Evolutionary conservation across 2,329 filamentous ascomycete genomes (phyloP), one percentile per base, ranked within the genome.

Genomic region (Colletotrichum scovillei): DNA sequence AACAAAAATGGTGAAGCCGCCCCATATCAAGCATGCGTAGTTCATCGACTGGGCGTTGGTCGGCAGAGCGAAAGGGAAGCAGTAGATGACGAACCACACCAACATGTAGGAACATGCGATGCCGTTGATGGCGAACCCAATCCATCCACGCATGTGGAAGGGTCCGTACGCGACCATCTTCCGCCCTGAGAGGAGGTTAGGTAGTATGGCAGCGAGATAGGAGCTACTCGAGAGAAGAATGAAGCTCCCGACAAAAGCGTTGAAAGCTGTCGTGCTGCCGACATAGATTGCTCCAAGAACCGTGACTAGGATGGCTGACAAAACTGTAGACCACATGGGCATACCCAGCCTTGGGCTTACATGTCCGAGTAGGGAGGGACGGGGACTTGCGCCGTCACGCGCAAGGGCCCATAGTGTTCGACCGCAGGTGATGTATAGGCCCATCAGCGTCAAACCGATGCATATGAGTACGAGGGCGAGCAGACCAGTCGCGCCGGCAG

Each of bases 251-350:
- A 93, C 88, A 30, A 94, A 89, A 0, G 92, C 92, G 55, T 89
- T 88, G 81, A 94, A 94, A 0, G 92, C 92, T 0, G 90, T 92
- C 1, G 85, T 87, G 73, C 86, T 90, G n/a, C 89, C 92, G 1
- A 94, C 86, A 75, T 93, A 93, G 57, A 94, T 91, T 55, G 85
- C 86, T 0, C 91, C 91, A 0, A 94, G 83, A 3, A 91, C 79
- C 0, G 90, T 90, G 0, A 84, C 79, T 1, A 85, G 75, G 0
- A 78, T 75, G 1, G 79, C 82, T 28, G 87, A 87, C 81, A 82
- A 86, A 75, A 78, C 82, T 76, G 76, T 94, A 2, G 93, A 84
- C 77, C 78, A 79, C 46, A 85, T 63, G 5, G 83, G 84, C 78
- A 83, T 82, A 16, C 79, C 77, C 8, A 82, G 77, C 11, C 67